Evolutionary conservation across 495 filamentous ascomycete genomes (phyloP), one percentile per base, ranked within the genome.

Genomic region (Clavariopsis aquatica): DNA sequence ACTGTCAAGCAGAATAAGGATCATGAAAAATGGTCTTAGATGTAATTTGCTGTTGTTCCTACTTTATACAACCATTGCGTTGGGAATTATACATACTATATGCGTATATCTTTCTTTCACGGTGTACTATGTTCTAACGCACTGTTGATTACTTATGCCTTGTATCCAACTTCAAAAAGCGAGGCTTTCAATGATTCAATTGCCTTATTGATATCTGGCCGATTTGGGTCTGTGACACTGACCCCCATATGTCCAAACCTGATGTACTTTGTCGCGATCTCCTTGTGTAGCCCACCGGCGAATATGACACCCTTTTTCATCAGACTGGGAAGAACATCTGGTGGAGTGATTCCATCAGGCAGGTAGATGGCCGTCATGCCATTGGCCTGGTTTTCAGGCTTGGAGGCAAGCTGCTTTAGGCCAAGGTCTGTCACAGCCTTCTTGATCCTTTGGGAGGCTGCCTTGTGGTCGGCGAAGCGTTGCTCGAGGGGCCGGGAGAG

Each of bases 351-450:
- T 29, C 81, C 87, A 57, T 96, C 90, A 1, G 94, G 94, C 52
- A 98, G 83, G 76, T 93, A 97, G 64, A 98, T 92, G 52, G 94
- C 93, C 13, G 94, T 97, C 94, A 98, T 98, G 72, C 89, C 91
- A 72, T 95, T 93, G 27, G 94, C 92, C 81, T 97, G 94, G 74
- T 93, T 88, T 62, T 91, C 92, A 0, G 90, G 88, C 71, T 89
- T 89, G 34, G 84, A 69, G 26, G 94, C 92, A 15, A 98, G 78
- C 76, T 96, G 92, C 74, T 89, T 87, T 61, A 98, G 80, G 10
- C 94, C 94, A 43, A 97, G 81, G 46, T 87, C 88, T 15, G 85
- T 76, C 47, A 96, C 78, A 29, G 88, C 83, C 52, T 87, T 81
- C 84, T 98, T 98, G 73, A 97, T 85, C 72, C 84, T 85, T 72